Evolutionary conservation across 176 grass and related monocot species (phyloP), one percentile per base, ranked within the genome.

Genomic region (Puya raimondii): DNA sequence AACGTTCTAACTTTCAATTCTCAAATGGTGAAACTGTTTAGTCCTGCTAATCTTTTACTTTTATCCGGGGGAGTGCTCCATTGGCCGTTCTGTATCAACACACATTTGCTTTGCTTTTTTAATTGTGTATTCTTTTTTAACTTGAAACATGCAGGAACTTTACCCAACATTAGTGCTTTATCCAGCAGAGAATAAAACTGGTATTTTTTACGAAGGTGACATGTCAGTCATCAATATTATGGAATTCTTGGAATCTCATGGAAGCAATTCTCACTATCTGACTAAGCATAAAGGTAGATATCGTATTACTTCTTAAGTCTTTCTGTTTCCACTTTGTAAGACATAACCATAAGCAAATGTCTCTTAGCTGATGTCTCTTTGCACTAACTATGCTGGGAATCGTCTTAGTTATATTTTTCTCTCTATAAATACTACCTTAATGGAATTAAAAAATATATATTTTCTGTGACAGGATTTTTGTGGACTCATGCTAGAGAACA

Each of bases 161-260:
- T 96, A 90, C 82, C 93, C 89, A 48, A 75, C 71, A 16, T 53
- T 87, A 17, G 78, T 92, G 52, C 82, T 96, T 79, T 96, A 90
- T 73, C 89, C 86, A 15, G 86, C 86, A 4, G 84, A 90, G 68
- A 87, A 86, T 69, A 92, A 96, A 89, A 89, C 68, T 48, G 84
- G 83, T 72, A 80, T 90, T 74, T 72, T 81, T 58, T 96, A 89
- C 77, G 73, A 83, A 74, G 81, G 86, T 17, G 74, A 70, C 59
- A 81, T 87, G 50, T 92, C 89, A 56, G 79, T 96, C 57, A 49
- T 84, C 65, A 85, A 89, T 71, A 83, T 96, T 70, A 71, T 92
- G 52, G 86, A 83, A 75, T 96, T 96, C 87, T 72, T 96, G 68
- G 81, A 79, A 76, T 82, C 77, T 69, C 74, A 81, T 57, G 67